phyloP scores from a whole-genome alignment of 306 rosid genomes.

The Senna siamea region DNA sequence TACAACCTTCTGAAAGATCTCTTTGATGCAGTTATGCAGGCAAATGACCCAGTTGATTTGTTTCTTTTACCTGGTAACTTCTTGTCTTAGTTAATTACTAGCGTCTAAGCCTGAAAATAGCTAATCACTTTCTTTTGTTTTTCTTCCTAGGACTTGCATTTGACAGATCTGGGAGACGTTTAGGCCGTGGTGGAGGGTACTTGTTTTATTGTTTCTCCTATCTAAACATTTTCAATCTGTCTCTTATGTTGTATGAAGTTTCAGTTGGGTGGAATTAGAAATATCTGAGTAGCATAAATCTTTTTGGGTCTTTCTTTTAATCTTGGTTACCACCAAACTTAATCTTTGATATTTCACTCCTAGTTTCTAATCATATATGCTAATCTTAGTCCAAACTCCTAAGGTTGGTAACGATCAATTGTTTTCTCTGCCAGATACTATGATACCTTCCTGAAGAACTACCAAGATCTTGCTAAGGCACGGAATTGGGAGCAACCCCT shows the following conservation, averaged over 20 bases:
- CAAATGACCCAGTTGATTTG: slow-evolving; percentile 89
- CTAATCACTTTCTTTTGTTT: slow-evolving; percentile 31
- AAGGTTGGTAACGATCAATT: slow-evolving; percentile 25
- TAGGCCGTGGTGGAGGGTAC: slow-evolving; percentile 99
- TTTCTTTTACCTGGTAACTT: slow-evolving; percentile 84
- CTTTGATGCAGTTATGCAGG: slow-evolving; percentile 85
- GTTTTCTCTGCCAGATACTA: slow-evolving; percentile 53
- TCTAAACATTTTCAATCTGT: slow-evolving; percentile 17
- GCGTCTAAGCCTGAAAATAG: slow-evolving; percentile 24
- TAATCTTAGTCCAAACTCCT: slow-evolving; percentile 12
- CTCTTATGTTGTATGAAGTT: slow-evolving; percentile 12
- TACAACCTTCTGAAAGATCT: slow-evolving; percentile 41
- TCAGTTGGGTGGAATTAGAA: slow-evolving; percentile 32
- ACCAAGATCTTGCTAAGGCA: slow-evolving; percentile 72
- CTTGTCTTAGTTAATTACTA: slow-evolving; percentile 18
- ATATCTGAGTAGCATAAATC: slow-evolving; percentile 13
- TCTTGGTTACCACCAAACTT: background rate
- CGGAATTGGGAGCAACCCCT: slow-evolving; percentile 87
- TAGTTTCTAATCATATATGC: background rate
- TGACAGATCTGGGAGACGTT: slow-evolving; percentile 88
- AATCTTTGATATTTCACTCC: slow-evolving; percentile 19
- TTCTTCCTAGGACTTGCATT: slow-evolving; percentile 79
- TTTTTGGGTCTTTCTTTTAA: slow-evolving; percentile 8
- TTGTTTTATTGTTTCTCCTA: slow-evolving; percentile 34
- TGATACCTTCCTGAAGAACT: slow-evolving; percentile 81